Evolutionary conservation across 257 asterid genomes (phyloP).

Genomic region (Handroanthus guayacan): DNA sequence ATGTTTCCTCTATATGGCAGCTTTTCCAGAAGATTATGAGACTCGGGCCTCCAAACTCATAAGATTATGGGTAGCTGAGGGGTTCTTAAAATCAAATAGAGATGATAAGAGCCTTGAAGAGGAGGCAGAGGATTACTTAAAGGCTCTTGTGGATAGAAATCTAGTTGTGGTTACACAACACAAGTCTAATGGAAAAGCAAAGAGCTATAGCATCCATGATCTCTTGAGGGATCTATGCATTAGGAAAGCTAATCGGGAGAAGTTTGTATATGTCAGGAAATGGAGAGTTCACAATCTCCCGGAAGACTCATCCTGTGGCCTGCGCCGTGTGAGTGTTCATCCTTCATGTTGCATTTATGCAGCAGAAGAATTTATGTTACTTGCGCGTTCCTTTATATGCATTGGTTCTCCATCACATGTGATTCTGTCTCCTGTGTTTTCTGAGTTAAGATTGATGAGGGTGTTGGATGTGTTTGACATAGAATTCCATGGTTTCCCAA

Average conservation of each 20-base stretch:
- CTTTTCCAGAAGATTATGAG: slow-evolving; percentile 25
- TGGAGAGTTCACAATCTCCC: background rate
- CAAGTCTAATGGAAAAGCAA: slow-evolving; percentile 21
- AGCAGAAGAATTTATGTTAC: background rate
- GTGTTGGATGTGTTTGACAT: slow-evolving; percentile 5
- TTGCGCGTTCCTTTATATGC: slow-evolving; percentile 18
- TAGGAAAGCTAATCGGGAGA: slow-evolving; percentile 30
- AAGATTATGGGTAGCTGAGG: slow-evolving; percentile 42
- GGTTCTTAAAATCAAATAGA: slow-evolving; percentile 22
- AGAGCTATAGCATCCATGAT: slow-evolving; percentile 36
- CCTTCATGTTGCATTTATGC: background rate
- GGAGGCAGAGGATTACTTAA: slow-evolving; percentile 33
- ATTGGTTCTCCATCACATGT: slow-evolving; percentile 2
- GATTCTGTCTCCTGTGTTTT: background rate
- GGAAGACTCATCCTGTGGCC: background rate
- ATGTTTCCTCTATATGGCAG: slow-evolving; percentile 25
- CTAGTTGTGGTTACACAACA: slow-evolving; percentile 12
- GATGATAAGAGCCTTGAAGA: slow-evolving; percentile 32
- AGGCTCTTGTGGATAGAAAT: slow-evolving; percentile 33
- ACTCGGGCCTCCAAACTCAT: slow-evolving; percentile 29
- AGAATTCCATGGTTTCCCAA: background rate
- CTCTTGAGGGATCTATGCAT: slow-evolving; percentile 37
- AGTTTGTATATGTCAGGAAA: slow-evolving; percentile 6
- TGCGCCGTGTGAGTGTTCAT: slow-evolving; percentile 6
- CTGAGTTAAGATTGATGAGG: background rate